Evolutionary conservation across 306 rosid species (phyloP).

Genomic region (Vachellia collinsii): DNA sequence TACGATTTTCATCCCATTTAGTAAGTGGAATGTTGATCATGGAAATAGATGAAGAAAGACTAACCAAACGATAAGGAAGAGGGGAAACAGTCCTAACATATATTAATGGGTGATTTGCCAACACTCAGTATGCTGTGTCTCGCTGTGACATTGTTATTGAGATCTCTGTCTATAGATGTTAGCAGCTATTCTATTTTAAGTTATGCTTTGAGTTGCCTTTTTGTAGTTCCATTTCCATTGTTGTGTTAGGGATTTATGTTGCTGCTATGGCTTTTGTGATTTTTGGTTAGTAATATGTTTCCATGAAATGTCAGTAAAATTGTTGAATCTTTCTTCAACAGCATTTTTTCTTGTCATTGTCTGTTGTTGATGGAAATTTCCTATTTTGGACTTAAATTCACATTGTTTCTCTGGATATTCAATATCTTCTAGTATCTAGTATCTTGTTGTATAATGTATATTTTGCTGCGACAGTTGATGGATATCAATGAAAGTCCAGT

Average conservation of each 20-base stretch:
- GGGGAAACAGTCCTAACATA: background rate
- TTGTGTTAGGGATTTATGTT: background rate
- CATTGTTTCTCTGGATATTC: conserved; percentile 13
- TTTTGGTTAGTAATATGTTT: background rate
- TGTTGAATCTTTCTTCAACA: conserved; percentile 6
- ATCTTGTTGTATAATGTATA: conserved; percentile 34
- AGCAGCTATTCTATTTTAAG: background rate
- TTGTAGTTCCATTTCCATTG: too few species aligned
- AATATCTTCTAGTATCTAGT: conserved; percentile 21
- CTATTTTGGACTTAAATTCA: conserved; percentile 13
- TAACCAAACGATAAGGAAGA: background rate
- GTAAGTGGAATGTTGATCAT: background rate
- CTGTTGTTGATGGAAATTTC: background rate
- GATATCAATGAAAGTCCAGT: conserved; percentile 95
- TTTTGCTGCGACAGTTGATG: conserved; percentile 72
- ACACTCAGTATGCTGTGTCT: background rate
- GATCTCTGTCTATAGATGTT: background rate
- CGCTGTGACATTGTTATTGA: background rate
- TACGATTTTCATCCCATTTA: background rate
- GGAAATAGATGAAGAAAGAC: background rate
- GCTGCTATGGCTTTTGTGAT: background rate
- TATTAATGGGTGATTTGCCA: background rate
- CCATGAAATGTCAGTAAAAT: background rate
- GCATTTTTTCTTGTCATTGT: background rate
- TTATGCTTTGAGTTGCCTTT: background rate